Evolutionary conservation across 208 protist genomes (phyloP).

Genomic region (Wallacemonas sp.): DNA sequence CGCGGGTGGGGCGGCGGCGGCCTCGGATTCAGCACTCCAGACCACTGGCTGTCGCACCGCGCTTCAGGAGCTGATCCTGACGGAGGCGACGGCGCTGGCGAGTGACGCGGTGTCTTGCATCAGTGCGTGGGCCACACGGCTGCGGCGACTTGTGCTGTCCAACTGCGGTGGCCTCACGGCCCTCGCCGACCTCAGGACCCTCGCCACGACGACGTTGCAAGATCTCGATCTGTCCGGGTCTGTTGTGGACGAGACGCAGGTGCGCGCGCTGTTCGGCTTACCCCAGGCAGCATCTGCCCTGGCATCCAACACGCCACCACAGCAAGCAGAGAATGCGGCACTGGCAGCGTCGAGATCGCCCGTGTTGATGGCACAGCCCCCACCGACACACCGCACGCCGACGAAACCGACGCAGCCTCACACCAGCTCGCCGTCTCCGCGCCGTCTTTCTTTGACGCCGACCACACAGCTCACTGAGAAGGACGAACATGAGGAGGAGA

Average conservation of each 20-base stretch:
- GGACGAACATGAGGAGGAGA: neutral
- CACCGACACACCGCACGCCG: conserved; percentile 3
- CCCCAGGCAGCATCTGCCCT: neutral
- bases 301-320: no score
- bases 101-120: conserved; percentile 24
- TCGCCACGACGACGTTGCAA: conserved; percentile 31
- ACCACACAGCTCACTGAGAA: no score
- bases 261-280: neutral
- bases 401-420: neutral
- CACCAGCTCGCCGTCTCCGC: neutral
- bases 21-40: neutral
- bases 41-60: conserved; percentile 7
- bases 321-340: no score
- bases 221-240: conserved; percentile 52
- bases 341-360: no score
- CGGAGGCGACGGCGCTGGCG: conserved; percentile 25
- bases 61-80: conserved; percentile 35
- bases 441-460: neutral
- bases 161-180: conserved; percentile 20
- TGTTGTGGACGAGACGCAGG: neutral
- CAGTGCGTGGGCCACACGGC: conserved; percentile 25
- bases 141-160: conserved; percentile 23
- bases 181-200: conserved; percentile 11
- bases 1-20: neutral
- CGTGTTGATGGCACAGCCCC: neutral